Conservation (phyloP, 2,329 filamentous ascomycete genomes). For the Cladorrhinum sp. region DNA sequence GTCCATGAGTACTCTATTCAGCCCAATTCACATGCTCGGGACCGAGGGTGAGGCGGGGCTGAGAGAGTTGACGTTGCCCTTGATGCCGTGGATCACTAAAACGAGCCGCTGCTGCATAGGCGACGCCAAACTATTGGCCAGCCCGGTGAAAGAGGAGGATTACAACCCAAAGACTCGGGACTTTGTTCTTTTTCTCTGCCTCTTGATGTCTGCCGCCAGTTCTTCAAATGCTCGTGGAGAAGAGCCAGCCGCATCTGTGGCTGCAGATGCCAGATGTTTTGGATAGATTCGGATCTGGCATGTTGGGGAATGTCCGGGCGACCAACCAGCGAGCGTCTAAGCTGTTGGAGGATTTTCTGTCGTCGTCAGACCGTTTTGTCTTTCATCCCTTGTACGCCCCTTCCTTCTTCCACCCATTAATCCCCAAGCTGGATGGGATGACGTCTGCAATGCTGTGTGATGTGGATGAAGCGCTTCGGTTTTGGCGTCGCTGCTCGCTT, state of each 20-base stretch:
- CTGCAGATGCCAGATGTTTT: neutral
- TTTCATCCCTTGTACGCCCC: neutral
- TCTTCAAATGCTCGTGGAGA: neutral
- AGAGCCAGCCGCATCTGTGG: neutral
- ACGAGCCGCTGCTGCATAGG: neutral
- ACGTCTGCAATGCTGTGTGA: neutral
- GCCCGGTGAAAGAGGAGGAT: neutral
- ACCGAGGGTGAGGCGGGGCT: conserved; percentile 10
- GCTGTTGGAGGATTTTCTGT: neutral
- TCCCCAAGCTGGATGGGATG: neutral
- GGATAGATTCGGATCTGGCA: conserved; percentile 10
- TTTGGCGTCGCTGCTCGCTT: neutral
- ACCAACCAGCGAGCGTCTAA: conserved; percentile 18
- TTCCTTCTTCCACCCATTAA: neutral
- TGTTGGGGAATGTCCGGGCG: conserved; percentile 30
- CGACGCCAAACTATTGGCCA: neutral
- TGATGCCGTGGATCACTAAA: neutral
- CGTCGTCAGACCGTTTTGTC: neutral
- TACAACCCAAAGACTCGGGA: neutral
- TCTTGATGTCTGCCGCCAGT: neutral
- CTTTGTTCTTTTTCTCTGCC: neutral
- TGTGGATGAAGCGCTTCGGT: neutral
- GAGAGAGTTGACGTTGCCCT: neutral
- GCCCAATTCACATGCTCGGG: conserved; percentile 9
- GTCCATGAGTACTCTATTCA: neutral